Evolutionary conservation across 2,329 filamentous ascomycete genomes (phyloP).

Genomic region (Dendryphion nanum): DNA sequence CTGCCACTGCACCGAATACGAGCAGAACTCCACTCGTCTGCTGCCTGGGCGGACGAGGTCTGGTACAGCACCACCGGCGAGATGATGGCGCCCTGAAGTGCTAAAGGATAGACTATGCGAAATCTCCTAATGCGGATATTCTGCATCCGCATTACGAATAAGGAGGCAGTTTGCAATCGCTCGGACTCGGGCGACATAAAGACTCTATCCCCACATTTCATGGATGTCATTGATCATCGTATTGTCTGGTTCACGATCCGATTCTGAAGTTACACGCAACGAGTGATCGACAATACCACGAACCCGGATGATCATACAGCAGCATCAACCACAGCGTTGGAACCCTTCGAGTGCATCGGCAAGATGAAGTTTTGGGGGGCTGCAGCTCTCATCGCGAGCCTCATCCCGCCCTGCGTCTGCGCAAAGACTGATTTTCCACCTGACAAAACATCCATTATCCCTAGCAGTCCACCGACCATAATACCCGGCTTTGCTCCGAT

Average conservation of each 20-base stretch:
- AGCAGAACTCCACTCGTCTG: conserved; percentile 5
- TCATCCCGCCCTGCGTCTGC: conserved; percentile 8
- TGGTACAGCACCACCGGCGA: conserved; percentile 7
- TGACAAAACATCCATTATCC: conserved; percentile 17
- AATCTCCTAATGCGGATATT: conserved; percentile 6
- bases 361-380: conserved; percentile 12
- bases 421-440: conserved; percentile 3
- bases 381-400: conserved; percentile 1
- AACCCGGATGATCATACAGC: conserved; percentile 5
- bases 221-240: conserved; percentile 1
- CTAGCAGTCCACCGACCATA: conserved; percentile 15
- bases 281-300: conserved; percentile 1
- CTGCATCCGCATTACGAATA: conserved; percentile 5
- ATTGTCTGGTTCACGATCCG: neutral
- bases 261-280: neutral
- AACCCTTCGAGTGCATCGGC: neutral
- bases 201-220: neutral
- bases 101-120: conserved; percentile 1
- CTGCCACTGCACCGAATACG: conserved; percentile 13
- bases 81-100: conserved; percentile 5
- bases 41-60: conserved; percentile 2
- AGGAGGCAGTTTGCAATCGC: too few species aligned
- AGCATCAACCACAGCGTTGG: neutral
- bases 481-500: too few species aligned
- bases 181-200: neutral